phyloP scores from a whole-genome alignment of 1,284 basidiomycete genomes.

The Pisolithus thermaeus region DNA sequence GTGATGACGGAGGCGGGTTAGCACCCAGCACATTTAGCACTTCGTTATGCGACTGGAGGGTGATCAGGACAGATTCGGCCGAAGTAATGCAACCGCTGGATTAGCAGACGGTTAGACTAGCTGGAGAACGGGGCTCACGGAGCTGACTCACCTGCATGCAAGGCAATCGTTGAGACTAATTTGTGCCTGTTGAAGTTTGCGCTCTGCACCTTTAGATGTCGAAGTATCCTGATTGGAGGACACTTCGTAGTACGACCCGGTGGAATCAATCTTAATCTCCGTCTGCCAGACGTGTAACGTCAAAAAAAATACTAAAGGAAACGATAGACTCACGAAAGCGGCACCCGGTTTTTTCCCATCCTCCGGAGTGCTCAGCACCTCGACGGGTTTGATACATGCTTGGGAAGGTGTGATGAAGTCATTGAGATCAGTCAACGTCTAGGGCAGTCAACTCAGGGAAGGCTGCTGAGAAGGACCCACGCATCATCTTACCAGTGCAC shows the following conservation, averaged over 20 bases:
- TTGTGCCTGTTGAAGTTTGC: slow-evolving; percentile 85
- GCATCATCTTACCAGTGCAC: slow-evolving; percentile 65
- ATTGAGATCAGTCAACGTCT: slow-evolving; percentile 93
- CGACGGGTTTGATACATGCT: slow-evolving; percentile 96
- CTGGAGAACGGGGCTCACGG: slow-evolving; percentile 1
- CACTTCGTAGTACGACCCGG: slow-evolving; percentile 78
- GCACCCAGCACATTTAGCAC: slow-evolving; percentile 71
- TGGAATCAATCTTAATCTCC: slow-evolving; percentile 82
- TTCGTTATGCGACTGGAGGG: slow-evolving; percentile 93
- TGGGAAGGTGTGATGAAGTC: slow-evolving; percentile 98
- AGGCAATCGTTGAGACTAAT: slow-evolving; percentile 96
- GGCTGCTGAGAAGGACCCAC: slow-evolving; percentile 1
- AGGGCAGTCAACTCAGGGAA: slow-evolving; percentile 2
- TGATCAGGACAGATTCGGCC: slow-evolving; percentile 95
- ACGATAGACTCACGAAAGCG: slow-evolving; percentile 45
- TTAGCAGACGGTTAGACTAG: slow-evolving; percentile 7
- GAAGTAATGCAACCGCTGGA: slow-evolving; percentile 94
- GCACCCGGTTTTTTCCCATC: slow-evolving; percentile 44
- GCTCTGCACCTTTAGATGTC: slow-evolving; percentile 24
- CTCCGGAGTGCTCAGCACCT: slow-evolving; percentile 49
- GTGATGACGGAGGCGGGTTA: slow-evolving; percentile 41
- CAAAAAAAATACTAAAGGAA: background rate
- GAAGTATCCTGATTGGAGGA: slow-evolving; percentile 19
- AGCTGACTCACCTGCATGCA: slow-evolving; percentile 67
- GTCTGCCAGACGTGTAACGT: slow-evolving; percentile 45